Percentiles rank a stretch among this genome's conserved stretches.
phyloP scores from a whole-genome alignment of 2,329 filamentous ascomycete species.

The Dactylellina sp. region DNA sequence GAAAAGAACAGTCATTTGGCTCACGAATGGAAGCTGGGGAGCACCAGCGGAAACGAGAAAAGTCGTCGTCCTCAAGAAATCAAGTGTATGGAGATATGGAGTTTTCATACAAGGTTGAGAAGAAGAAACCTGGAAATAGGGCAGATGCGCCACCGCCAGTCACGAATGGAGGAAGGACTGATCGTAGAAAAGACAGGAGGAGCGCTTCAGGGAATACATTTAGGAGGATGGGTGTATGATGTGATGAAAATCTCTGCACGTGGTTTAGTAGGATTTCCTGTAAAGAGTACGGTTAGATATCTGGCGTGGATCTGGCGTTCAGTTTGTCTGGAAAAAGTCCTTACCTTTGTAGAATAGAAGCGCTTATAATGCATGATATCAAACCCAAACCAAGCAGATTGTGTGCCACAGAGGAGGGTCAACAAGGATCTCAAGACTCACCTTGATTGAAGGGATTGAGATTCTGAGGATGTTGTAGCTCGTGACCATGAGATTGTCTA shows the following conservation, averaged over 20 bases:
- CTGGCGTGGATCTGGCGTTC: constrained; percentile 46
- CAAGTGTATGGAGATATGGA: constrained; percentile 66
- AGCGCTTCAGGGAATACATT: constrained; percentile 61
- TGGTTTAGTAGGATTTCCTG: constrained; percentile 22
- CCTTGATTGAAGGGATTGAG: neutral
- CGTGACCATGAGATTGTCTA: neutral
- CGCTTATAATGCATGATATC: constrained; percentile 28
- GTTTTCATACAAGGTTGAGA: constrained; percentile 59
- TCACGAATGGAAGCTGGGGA: constrained; percentile 63
- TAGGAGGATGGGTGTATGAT: constrained; percentile 58
- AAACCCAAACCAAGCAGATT: constrained; percentile 6
- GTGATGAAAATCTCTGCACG: constrained; percentile 1
- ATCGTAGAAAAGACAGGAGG: constrained; percentile 58
- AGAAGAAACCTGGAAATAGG: constrained; percentile 20
- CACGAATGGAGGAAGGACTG: constrained; percentile 36
- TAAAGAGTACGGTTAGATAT: constrained; percentile 43
- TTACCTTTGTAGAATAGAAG: constrained; percentile 36
- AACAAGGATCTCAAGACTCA: neutral
- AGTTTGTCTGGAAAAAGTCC: constrained; percentile 45
- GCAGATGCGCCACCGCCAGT: constrained; percentile 28
- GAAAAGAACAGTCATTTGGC: constrained; percentile 66
- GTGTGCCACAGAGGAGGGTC: neutral
- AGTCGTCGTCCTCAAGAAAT: constrained; percentile 12
- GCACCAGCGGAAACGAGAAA: constrained; percentile 55
- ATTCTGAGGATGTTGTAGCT: neutral